A percentile compares a stretch with the other conserved stretches of the same genome.
Evolutionary conservation across 306 rosid genomes (phyloP).

Genomic region (Alnus rubra): DNA sequence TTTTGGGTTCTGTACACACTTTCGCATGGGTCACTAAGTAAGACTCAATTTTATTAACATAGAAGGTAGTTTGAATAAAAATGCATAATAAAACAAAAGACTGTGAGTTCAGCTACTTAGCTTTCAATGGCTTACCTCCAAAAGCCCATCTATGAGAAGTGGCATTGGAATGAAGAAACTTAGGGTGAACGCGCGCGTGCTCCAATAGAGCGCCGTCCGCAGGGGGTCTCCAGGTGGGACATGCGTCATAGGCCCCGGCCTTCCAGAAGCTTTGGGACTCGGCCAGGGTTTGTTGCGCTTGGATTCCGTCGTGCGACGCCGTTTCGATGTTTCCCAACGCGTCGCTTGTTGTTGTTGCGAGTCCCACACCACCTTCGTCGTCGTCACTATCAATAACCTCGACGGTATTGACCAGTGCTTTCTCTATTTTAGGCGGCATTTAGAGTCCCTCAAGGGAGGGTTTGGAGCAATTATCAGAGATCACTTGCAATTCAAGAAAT

Average conservation of each 20-base stretch:
- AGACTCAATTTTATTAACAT: background rate
- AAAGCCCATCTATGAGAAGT: slow-evolving; percentile 99
- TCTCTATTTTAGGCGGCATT: slow-evolving; percentile 32
- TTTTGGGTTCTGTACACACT: background rate
- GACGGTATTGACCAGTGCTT: slow-evolving; percentile 19
- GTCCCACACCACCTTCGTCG: slow-evolving; percentile 34
- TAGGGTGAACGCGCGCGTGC: slow-evolving; percentile 94
- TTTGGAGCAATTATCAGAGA: background rate
- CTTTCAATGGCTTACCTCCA: slow-evolving; percentile 60
- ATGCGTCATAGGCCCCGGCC: slow-evolving; percentile 69
- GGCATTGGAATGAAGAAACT: slow-evolving; percentile 97
- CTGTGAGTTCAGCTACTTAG: background rate
- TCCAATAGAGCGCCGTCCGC: slow-evolving; percentile 50
- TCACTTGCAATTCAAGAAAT: background rate
- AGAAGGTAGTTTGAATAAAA: background rate
- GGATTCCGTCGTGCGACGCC: slow-evolving; percentile 13
- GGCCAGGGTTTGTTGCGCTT: background rate
- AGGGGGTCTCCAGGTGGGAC: slow-evolving; percentile 35
- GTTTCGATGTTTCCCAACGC: slow-evolving; percentile 9
- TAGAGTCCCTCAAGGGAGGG: background rate
- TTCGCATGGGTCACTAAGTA: background rate
- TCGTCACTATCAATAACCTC: slow-evolving; percentile 37
- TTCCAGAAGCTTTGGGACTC: slow-evolving; percentile 74
- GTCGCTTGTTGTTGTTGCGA: slow-evolving; percentile 7
- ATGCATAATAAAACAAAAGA: background rate